Percentiles rank a stretch among this genome's conserved stretches.
These are phyloP conservation scores for Kodamaea leandrae DNA, from an alignment of 805 yeast species.

Conservation along the genomic window DNA sequence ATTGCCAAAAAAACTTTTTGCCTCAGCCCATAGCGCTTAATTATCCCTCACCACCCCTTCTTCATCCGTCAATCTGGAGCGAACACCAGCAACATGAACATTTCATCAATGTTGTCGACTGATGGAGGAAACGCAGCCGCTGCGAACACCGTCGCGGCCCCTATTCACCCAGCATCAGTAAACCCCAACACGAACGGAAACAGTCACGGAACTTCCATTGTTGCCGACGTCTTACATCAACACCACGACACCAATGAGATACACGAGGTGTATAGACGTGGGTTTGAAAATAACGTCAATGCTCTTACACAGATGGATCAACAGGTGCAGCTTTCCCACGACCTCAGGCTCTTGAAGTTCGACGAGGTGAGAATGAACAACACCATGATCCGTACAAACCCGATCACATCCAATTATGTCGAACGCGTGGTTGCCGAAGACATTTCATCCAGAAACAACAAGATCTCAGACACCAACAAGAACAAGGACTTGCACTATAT, in stretches of 20 bases:
- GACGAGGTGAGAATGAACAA: slow-evolving; percentile 16
- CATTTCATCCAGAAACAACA: slow-evolving; percentile 24
- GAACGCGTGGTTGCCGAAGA: slow-evolving; percentile 39
- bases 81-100: slow-evolving; percentile 23
- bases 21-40: slow-evolving; percentile 6
- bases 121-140: slow-evolving; percentile 15
- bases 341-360: slow-evolving; percentile 13
- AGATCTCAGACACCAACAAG: slow-evolving; percentile 18
- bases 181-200: not conserved
- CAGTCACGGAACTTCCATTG: slow-evolving; percentile 3
- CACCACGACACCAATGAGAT: slow-evolving; percentile 2
- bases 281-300: slow-evolving; percentile 15
- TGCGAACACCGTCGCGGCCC: not conserved
- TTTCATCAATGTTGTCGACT: slow-evolving; percentile 35
- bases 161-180: not conserved
- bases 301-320: slow-evolving; percentile 15
- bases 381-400: slow-evolving; percentile 19
- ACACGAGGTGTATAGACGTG: slow-evolving; percentile 11
- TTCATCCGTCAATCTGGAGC: not conserved
- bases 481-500: slow-evolving; percentile 20
- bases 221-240: slow-evolving; percentile 3
- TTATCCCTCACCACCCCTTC: slow-evolving; percentile 3
- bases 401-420: slow-evolving; percentile 29
- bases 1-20: slow-evolving; percentile 6
- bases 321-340: slow-evolving; percentile 13